Conservation (phyloP, 371 early-diverging fungal species). For the Mortierella sp. region DNA sequence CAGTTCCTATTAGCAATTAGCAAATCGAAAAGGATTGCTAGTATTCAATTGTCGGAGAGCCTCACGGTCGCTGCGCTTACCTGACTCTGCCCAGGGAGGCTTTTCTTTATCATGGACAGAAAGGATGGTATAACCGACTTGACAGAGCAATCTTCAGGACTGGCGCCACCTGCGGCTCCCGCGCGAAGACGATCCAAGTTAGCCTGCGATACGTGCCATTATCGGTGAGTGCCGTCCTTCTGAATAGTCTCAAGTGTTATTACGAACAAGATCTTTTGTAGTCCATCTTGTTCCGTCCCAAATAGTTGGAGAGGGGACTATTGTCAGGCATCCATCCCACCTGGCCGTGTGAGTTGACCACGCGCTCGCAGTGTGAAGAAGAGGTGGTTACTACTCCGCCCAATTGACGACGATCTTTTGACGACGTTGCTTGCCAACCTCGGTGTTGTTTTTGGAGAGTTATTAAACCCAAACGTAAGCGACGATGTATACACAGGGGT, state of each 20-base stretch:
- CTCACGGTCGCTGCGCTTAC: too few species aligned
- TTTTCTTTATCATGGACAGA: conserved; percentile 29
- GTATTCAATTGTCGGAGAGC: too few species aligned
- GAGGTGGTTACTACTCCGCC: not conserved
- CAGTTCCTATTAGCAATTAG: too few species aligned
- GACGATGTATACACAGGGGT: not conserved
- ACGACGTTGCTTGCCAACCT: not conserved
- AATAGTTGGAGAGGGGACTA: too few species aligned
- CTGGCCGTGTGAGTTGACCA: not conserved
- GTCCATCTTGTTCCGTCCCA: too few species aligned
- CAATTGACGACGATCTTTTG: not conserved
- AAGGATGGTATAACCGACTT: conserved; percentile 19
- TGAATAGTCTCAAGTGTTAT: not conserved
- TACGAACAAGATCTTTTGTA: not conserved
- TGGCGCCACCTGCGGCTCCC: conserved; percentile 30
- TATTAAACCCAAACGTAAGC: conserved; percentile 7
- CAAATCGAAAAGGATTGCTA: too few species aligned
- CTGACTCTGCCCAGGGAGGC: too few species aligned
- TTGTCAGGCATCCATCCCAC: too few species aligned
- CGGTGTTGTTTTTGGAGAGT: not conserved
- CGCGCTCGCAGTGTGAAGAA: not conserved
- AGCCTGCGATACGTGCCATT: conserved; percentile 53
- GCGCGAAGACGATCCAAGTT: conserved; percentile 44
- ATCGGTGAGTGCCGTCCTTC: conserved; percentile 33
- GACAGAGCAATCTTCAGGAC: conserved; percentile 19